Conservation (phyloP, 139 green algal species). For the Limnomonas spitsbergensis region DNA sequence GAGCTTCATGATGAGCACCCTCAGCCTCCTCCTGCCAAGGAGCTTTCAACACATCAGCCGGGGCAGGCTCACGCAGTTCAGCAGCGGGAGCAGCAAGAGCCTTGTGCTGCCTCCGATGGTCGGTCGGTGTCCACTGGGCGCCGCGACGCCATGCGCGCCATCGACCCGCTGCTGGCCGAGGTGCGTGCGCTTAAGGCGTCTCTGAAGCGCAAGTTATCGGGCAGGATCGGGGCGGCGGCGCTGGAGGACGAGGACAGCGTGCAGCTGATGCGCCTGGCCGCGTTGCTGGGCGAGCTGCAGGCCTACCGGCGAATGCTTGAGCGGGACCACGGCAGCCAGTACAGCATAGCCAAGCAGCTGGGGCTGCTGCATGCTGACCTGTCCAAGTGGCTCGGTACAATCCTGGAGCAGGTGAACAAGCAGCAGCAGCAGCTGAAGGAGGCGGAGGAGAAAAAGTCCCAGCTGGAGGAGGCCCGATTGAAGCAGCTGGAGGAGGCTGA, state of each 20-base stretch:
- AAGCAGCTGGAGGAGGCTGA: too few species aligned
- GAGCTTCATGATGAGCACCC: too few species aligned
- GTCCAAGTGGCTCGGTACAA: neutral
- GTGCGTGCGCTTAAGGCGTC: slow-evolving; percentile 8
- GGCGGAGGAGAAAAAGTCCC: too few species aligned
- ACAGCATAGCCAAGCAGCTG: slow-evolving; percentile 15
- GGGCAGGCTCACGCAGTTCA: too few species aligned
- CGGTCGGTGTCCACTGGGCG: too few species aligned
- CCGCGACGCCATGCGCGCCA: neutral
- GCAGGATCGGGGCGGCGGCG: neutral
- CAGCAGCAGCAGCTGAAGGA: too few species aligned
- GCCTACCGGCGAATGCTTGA: neutral
- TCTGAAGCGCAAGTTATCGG: neutral
- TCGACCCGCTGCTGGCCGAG: slow-evolving; percentile 10
- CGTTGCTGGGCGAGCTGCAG: slow-evolving; percentile 6
- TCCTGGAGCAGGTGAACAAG: neutral
- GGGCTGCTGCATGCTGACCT: slow-evolving; percentile 7
- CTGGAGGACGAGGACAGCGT: too few species aligned
- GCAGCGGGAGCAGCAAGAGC: slow-evolving; percentile 16
- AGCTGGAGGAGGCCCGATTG: too few species aligned
- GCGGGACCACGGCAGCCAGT: neutral
- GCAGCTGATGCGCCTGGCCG: neutral
- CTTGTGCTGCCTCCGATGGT: too few species aligned
- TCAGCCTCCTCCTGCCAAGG: too few species aligned
- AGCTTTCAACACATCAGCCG: too few species aligned